Evolutionary conservation across 495 filamentous ascomycete genomes (phyloP), one percentile per base, ranked within the genome.

Genomic region (Poronia punctata): DNA sequence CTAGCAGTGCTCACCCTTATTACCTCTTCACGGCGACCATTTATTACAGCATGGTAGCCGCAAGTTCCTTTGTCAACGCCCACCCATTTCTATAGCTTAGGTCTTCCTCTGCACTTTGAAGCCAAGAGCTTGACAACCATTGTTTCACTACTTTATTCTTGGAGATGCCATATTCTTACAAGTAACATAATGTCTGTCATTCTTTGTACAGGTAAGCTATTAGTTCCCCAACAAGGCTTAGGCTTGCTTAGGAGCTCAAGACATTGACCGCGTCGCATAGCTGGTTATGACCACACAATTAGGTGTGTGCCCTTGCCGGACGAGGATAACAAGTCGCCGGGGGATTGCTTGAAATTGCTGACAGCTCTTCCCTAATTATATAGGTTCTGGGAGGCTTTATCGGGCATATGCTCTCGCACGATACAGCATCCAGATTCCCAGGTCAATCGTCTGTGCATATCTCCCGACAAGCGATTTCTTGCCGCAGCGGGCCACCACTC

Each of bases 241-340:
- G 35, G 17, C 3, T 24, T 23, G 14, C 12, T 9, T 38, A 19
- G 21, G 31, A 12, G 40, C 27, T 38, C 6, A 24, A 3, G 35
- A 40, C n/a, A 33, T 41, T 54, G 43, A 53, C 45, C 17, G 35
- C 16, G 20, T n/a, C 19, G 30, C 34, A 60, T 65, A 86, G 92
- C 92, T 63, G 93, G 92, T 51, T 97, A 98, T 67, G 92, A 98
- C 71, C 92, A 98, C 68, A 97, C 92, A 26, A 98, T 98, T 53
- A 80, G 92, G 88, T 94, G 76, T 57, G 75, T 57, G 38, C 35
- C 35, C n/a, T n/a, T n/a, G n/a, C n/a, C n/a, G n/a, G n/a, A n/a
- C n/a, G n/a, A 33, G 38, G 17, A 22, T 17, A 23, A 15, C 25
- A 8, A 34, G 44, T 23, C 20, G 22, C 9, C 12, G 3, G 7